Evolutionary conservation across 768 basidiomycete species (phyloP), one percentile per base, ranked within the genome.

Genomic region (Lanmaoa pseudosensibilis): DNA sequence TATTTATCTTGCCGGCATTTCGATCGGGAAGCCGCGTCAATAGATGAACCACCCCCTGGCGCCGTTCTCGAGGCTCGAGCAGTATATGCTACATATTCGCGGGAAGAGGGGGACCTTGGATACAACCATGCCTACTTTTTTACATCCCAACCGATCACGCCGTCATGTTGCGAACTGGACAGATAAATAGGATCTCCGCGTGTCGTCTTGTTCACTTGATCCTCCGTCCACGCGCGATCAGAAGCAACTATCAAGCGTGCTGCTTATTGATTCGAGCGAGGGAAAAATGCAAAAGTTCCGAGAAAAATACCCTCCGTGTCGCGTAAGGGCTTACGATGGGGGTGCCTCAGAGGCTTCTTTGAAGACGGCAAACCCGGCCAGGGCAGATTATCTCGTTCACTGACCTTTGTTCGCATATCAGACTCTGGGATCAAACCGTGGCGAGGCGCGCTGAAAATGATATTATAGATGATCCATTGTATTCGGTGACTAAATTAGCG

Each of bases 1-100:
- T 48, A 46, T 56, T 54, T 61, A 65, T 57, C 59, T 52, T 58
- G 51, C 46, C 59, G 59, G 53, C 56, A 61, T 38, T 43, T 47
- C 50, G 56, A 65, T 58, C 59, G 52, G 46, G 51, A 44, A 57
- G 8, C 7, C 38, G 52, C 36, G 33, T 39, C 25, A 43, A 52
- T 49, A 44, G 33, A 50, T 45, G 37, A 52, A 36, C 51, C 46
- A 43, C n/a, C 53, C 59, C 55, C 46, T 60, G 58, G 38, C 34
- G 46, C 38, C 39, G 8, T 38, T 41, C 45, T 54, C 54, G 57
- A 59, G 46, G 40, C 43, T 59, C 44, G 44, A 30, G 27, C n/a
- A 50, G 19, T 11, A 16, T 37, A 49, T 41, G 19, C 27, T 46
- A 34, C 25, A 63, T 61, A 65, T 51, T 63, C 63, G 63, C 62